Evolutionary conservation across 257 asterid genomes (phyloP), one percentile per base, ranked within the genome.

Genomic region (Echites panduratus): DNA sequence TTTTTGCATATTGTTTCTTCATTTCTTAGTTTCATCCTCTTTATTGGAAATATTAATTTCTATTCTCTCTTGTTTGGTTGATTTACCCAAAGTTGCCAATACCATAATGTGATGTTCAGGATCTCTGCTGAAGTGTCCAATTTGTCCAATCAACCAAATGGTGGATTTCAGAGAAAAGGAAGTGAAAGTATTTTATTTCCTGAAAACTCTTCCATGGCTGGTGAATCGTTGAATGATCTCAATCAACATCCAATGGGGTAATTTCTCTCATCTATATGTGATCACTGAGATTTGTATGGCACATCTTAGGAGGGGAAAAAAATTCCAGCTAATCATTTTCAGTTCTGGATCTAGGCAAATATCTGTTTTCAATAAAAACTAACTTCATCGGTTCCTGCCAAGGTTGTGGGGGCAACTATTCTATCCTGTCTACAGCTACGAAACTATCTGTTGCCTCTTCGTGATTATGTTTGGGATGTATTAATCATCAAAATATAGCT

Each of bases 91-190:
- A 38, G 68, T 64, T 64, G 49, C 49, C 17, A 48, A 48, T 27
- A 4, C 41, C 27, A 17, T 17, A 14, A 8, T 49, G 13, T 68
- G 61, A 20, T 19, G 0, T 68, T 68, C 73, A 91, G 97, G 89
- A 87, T 91, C 68, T 86, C 93, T 8, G 81, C 87, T 71, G 97
- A 89, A 66, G 80, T 85, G 48, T 81, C 88, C 5, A 77, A 82
- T 74, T 82, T 89, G 65, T 69, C 88, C 45, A 81, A 81, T 76
- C 90, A 83, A 65, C 84, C 80, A 73, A 47, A 78, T 35, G 85
- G 70, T 65, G 83, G 65, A 48, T 68, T 54, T 77, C 95, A 85
- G 77, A 87, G 76, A 74, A 85, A 78, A 73, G 75, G 75, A 61
- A 77, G 70, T 3, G 81, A 81, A 2, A 89, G 82, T 56, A 53